Conservation (phyloP, 495 filamentous ascomycete species). For the Penicillium ucsense region DNA sequence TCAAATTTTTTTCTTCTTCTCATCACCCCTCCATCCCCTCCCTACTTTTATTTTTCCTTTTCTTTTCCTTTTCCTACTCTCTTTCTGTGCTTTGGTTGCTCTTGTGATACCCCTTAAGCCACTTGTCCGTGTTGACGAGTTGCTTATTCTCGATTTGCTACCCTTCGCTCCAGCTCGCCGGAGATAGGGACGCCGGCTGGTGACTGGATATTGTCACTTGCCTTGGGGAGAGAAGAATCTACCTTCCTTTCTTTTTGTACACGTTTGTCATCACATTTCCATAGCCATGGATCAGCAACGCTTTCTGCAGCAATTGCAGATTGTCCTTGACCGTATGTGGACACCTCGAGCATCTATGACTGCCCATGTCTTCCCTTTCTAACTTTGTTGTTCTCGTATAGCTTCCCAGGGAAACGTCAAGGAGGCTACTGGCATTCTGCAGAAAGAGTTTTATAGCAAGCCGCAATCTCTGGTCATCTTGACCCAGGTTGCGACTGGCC, state of each 20-base stretch:
- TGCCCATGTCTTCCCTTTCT: neutral
- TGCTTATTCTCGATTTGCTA: slow-evolving; percentile 19
- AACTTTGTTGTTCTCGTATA: slow-evolving; percentile 11
- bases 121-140: slow-evolving; percentile 27
- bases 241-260: slow-evolving; percentile 1
- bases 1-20: slow-evolving; percentile 13
- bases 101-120: slow-evolving; percentile 32
- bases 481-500: slow-evolving; percentile 71
- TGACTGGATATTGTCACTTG: too few relatives aligned
- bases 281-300: slow-evolving; percentile 61
- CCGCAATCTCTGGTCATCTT: slow-evolving; percentile 74
- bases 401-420: slow-evolving; percentile 55
- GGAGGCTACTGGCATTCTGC: slow-evolving; percentile 77
- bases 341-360: neutral
- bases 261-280: slow-evolving; percentile 2
- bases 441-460: slow-evolving; percentile 82
- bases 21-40: slow-evolving; percentile 14
- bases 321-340: slow-evolving; percentile 62
- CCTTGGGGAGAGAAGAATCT: neutral
- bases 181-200: slow-evolving; percentile 15
- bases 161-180: slow-evolving; percentile 6
- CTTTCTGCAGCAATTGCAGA: slow-evolving; percentile 64
- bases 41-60: slow-evolving; percentile 10
- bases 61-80: slow-evolving; percentile 11
- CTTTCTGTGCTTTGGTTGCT: slow-evolving; percentile 15